Evolutionary conservation across 345 rosid genomes (phyloP).

Genomic region (Cardamine occulta): DNA sequence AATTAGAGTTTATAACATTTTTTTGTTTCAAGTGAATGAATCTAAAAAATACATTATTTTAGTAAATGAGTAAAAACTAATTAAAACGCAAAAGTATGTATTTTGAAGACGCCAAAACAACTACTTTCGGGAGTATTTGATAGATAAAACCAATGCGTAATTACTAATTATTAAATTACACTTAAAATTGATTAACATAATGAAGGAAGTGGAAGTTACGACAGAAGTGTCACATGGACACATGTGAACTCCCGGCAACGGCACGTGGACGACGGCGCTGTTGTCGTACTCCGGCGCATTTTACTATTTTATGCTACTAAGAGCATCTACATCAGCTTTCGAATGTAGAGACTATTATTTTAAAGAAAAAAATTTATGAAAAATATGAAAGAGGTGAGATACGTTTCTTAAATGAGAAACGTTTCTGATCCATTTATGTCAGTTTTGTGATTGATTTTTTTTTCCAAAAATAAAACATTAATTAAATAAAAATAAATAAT

Average conservation of each 20-base stretch:
- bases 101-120: not conserved
- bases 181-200: conserved; percentile 33
- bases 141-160: not conserved
- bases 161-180: conserved; percentile 36
- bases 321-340: too few species aligned
- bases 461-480: too few species aligned
- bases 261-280: conserved; percentile 63
- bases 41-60: not conserved
- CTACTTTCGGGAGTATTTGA: not conserved
- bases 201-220: conserved; percentile 23
- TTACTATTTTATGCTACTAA: not conserved
- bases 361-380: too few species aligned
- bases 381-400: too few species aligned
- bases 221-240: conserved; percentile 57
- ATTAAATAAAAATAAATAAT: too few species aligned
- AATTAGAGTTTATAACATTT: too few species aligned
- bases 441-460: too few species aligned
- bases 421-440: too few species aligned
- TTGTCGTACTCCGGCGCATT: conserved; percentile 39
- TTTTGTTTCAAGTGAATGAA: not conserved
- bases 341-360: too few species aligned
- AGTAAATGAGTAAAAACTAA: not conserved
- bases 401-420: too few species aligned
- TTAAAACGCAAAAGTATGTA: not conserved
- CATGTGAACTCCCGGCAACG: conserved; percentile 54